Evolutionary conservation across 2,329 filamentous ascomycete genomes (phyloP).

Genomic region (Pyrenophora teres): DNA sequence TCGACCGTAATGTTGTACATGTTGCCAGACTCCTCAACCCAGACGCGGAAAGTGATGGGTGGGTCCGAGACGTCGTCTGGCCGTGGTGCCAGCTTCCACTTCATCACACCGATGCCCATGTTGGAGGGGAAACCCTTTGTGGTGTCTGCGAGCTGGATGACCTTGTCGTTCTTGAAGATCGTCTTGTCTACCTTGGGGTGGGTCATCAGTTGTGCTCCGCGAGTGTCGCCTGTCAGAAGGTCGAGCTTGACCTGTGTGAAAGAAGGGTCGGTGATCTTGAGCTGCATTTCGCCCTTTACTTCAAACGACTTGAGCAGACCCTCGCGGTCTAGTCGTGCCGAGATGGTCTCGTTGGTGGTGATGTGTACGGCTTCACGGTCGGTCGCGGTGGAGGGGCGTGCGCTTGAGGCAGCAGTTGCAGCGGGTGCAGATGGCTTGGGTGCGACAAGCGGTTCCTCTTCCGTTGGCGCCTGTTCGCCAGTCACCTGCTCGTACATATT

Average conservation of each 20-base stretch:
- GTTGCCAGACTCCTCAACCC: conserved; percentile 86
- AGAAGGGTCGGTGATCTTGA: conserved; percentile 85
- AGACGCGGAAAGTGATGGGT: conserved; percentile 95
- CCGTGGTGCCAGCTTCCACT: conserved; percentile 87
- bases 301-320: conserved; percentile 84
- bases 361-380: conserved; percentile 88
- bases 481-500: conserved; percentile 97
- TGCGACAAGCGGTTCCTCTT: conserved; percentile 78
- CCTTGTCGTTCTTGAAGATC: conserved; percentile 79
- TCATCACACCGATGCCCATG: conserved; percentile 87
- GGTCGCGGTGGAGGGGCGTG: conserved; percentile 67
- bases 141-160: conserved; percentile 87
- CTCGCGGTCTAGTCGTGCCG: conserved; percentile 85
- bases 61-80: conserved; percentile 78
- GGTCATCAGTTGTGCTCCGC: conserved; percentile 88
- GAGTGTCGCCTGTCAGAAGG: conserved; percentile 74
- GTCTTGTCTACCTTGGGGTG: conserved; percentile 95
- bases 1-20: conserved; percentile 92
- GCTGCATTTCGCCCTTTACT: conserved; percentile 88
- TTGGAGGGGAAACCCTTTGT: conserved; percentile 91
- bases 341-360: conserved; percentile 86
- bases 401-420: conserved; percentile 58
- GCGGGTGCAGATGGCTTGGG: conserved; percentile 57
- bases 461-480: conserved; percentile 79
- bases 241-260: conserved; percentile 91